These are phyloP conservation scores for Xylariales sp. DNA, from an alignment of 2,329 filamentous ascomycete species.

Conservation along the genomic window DNA sequence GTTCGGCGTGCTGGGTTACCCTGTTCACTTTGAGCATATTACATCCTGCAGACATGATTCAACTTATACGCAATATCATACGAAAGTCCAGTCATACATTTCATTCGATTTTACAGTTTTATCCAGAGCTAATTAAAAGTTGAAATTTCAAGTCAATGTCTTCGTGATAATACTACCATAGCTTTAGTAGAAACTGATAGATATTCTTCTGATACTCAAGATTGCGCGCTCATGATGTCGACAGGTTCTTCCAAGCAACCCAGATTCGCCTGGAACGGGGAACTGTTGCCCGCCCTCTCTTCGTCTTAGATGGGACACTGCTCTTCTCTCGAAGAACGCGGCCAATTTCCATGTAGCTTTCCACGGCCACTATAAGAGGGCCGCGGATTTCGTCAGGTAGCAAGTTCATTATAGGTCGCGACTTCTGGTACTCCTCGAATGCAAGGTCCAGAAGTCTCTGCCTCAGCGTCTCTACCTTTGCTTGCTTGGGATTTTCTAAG, in stretches of 20 bases:
- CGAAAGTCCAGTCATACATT: background rate
- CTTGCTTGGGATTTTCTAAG: constrained; percentile 60
- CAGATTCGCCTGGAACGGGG: constrained; percentile 47
- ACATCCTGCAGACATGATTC: background rate
- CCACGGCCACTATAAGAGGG: constrained; percentile 75
- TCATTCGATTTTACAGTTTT: background rate
- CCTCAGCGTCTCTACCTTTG: constrained; percentile 62
- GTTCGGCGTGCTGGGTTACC: background rate
- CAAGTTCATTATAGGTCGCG: constrained; percentile 67
- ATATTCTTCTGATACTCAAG: background rate
- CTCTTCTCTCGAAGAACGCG: constrained; percentile 63
- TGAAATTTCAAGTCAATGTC: background rate
- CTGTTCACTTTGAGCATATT: background rate
- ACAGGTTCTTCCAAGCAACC: constrained; percentile 51
- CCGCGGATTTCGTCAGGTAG: constrained; percentile 70
- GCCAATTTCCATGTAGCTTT: constrained; percentile 82
- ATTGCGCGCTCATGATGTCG: constrained; percentile 21
- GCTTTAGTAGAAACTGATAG: background rate
- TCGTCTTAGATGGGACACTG: constrained; percentile 39
- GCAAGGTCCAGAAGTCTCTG: constrained; percentile 68
- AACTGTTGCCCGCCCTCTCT: constrained; percentile 47
- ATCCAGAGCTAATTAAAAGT: too few species aligned
- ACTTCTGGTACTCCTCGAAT: constrained; percentile 68
- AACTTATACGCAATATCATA: background rate
- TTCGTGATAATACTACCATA: background rate